Evolutionary conservation across 2,329 filamentous ascomycete genomes (phyloP), one percentile per base, ranked within the genome.

Genomic region (Aureobasidium leucospermi): DNA sequence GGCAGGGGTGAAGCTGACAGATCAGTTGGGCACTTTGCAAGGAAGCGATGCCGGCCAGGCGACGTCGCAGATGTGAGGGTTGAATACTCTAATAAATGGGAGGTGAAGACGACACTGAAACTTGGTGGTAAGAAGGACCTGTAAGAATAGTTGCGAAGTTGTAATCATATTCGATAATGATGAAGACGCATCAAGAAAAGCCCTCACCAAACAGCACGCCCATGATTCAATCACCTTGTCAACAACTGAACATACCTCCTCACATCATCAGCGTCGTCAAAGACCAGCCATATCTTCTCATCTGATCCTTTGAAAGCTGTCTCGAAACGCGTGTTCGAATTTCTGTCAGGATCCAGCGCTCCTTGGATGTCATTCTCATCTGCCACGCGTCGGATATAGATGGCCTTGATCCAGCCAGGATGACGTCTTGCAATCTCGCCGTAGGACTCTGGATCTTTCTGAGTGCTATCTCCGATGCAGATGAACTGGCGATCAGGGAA

Each of bases 371-470:
- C 60, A 19, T 36, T 53, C 6, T 59, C 69, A 63, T 92, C 87
- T 2, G 80, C 85, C 0, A 94, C 90, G 69, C 89, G 93, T 58
- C 92, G 84, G 67, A 96, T 96, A 64, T 89, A 87, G 48, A 97
- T 94, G 11, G 88, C 81, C 62, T 84, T 83, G 62, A 96, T 83
- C 90, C 91, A 96, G 6, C 81, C 83, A 0, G 86, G 85, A 63
- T 85, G 83, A 51, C 80, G 79, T 56, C 85, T 71, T 72, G 81
- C 91, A 73, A 90, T 85, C 65, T 92, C 86, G 31, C 86, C 92
- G 69, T 96, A 97, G 0, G 89, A 84, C 71, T 97, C 93, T 0
- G 93, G 92, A 67, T 97, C 93, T 29, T 84, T 87, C 73, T 96
- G 93, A 0, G 92, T 96, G 41, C 87, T 93, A 73, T 97, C 93